phyloP scores from a whole-genome alignment of 1,284 basidiomycete species.

The Sanghuangporus sanghuang region DNA sequence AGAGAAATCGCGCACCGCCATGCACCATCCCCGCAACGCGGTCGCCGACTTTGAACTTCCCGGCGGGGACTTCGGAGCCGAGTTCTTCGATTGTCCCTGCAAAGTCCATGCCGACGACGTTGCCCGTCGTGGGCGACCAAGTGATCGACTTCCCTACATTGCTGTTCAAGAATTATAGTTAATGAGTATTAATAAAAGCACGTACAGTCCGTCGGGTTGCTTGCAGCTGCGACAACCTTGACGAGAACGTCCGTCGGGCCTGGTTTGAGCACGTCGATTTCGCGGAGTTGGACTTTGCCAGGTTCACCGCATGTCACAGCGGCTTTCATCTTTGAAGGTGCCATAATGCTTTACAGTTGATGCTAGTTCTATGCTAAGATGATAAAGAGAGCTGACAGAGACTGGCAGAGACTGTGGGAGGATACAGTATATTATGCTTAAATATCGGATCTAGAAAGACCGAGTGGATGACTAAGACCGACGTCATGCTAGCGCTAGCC shows the following conservation, averaged over 20 bases:
- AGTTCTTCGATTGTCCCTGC: constrained; percentile 36
- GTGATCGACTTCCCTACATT: constrained; percentile 4
- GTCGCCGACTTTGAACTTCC: constrained; percentile 33
- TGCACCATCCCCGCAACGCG: constrained; percentile 41
- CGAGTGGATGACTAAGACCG: too few relatives aligned
- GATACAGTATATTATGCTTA: too few relatives aligned
- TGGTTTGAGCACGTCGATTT: constrained; percentile 23
- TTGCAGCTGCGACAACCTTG: constrained; percentile 27
- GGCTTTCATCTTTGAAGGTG: constrained; percentile 21
- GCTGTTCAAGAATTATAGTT: neutral
- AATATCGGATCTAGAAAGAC: too few relatives aligned
- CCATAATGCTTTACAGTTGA: neutral
- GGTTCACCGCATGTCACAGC: constrained; percentile 22
- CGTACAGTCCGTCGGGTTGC: constrained; percentile 30
- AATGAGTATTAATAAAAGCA: neutral
- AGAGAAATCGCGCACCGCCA: constrained; percentile 26
- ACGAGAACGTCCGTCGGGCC: constrained; percentile 27
- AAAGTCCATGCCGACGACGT: constrained; percentile 39
- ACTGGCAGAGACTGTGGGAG: neutral
- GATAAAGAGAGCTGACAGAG: neutral
- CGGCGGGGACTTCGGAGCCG: constrained; percentile 27
- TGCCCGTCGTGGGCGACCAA: neutral
- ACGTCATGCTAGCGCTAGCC: too few relatives aligned
- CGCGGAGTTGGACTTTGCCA: constrained; percentile 23
- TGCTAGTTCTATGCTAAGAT: neutral